phyloP scores from a whole-genome alignment of 2,329 filamentous ascomycete species.

The Raffaelea deltoideospora region DNA sequence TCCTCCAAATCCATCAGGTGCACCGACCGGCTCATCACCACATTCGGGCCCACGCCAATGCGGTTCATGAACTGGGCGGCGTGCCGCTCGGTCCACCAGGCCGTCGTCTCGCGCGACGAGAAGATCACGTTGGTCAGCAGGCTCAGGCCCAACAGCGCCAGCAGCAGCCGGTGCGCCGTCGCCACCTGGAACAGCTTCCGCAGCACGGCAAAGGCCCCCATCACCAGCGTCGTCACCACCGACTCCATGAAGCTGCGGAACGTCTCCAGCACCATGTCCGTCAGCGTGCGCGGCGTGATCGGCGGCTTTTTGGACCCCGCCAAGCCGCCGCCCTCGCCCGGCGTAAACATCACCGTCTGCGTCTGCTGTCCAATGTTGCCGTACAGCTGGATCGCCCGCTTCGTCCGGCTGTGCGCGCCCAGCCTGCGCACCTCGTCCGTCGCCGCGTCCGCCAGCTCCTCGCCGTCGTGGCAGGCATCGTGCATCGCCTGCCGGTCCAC shows the following conservation, averaged over 20 bases:
- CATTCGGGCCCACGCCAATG: slow-evolving; percentile 65
- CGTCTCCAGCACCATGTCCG: slow-evolving; percentile 57
- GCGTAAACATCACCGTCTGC: slow-evolving; percentile 45
- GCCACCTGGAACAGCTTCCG: slow-evolving; percentile 51
- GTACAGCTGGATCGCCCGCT: slow-evolving; percentile 66
- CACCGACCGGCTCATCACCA: slow-evolving; percentile 70
- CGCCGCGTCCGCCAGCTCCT: slow-evolving; percentile 60
- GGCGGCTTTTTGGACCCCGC: slow-evolving; percentile 33
- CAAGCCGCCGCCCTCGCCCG: slow-evolving; percentile 18
- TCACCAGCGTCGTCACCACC: slow-evolving; percentile 58
- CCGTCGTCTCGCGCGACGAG: slow-evolving; percentile 54
- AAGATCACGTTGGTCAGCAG: slow-evolving; percentile 59
- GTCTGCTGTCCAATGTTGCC: slow-evolving; percentile 57
- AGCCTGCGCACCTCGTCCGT: slow-evolving; percentile 65
- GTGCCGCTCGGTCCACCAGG: slow-evolving; percentile 76
- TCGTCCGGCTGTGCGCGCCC: slow-evolving; percentile 58
- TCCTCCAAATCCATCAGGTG: slow-evolving; percentile 71
- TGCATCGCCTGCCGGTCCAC: slow-evolving; percentile 59
- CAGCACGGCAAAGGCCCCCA: slow-evolving; percentile 56
- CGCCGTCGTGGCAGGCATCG: slow-evolving; percentile 57
- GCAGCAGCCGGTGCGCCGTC: slow-evolving; percentile 59
- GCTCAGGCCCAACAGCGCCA: slow-evolving; percentile 55
- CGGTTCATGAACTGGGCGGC: slow-evolving; percentile 68
- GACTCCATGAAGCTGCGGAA: slow-evolving; percentile 60
- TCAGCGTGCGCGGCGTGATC: slow-evolving; percentile 46